Percentiles rank a stretch among this genome's conserved stretches.
Evolutionary conservation across 2,329 filamentous ascomycete genomes (phyloP).

Genomic region (Penicillium sp.): DNA sequence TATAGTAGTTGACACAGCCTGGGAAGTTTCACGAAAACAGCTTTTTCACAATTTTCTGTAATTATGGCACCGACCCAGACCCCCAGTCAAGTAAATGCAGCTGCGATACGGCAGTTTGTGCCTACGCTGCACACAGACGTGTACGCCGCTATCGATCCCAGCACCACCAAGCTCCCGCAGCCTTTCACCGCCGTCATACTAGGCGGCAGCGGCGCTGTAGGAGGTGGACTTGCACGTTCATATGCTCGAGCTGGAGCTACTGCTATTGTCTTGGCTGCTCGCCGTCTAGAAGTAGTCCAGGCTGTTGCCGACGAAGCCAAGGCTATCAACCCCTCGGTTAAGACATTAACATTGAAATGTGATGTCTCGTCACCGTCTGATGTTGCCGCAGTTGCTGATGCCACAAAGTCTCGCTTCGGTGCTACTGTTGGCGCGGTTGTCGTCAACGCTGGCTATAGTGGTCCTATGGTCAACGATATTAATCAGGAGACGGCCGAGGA

Average conservation of each 20-base stretch:
- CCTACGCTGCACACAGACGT: conserved; percentile 16
- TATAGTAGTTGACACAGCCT: too few species aligned
- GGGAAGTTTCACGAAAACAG: too few species aligned
- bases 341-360: conserved; percentile 26
- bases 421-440: conserved; percentile 21
- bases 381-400: conserved; percentile 22
- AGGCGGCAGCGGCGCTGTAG: conserved; percentile 35
- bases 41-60: too few species aligned
- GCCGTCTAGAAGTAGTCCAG: conserved; percentile 26
- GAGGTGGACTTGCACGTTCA: conserved; percentile 28
- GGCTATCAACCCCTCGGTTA: conserved; percentile 19
- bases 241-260: conserved; percentile 32
- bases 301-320: conserved; percentile 23
- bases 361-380: conserved; percentile 27
- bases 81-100: conserved; percentile 16
- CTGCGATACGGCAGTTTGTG: conserved; percentile 15
- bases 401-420: conserved; percentile 14
- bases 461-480: conserved; percentile 30
- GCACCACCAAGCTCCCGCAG: conserved; percentile 18
- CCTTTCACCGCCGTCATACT: conserved; percentile 32
- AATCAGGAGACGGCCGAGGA: conserved; percentile 29
- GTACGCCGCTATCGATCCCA: conserved; percentile 20
- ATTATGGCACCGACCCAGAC: neutral
- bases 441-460: conserved; percentile 27
- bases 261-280: conserved; percentile 31